Conservation (phyloP, 2,329 filamentous ascomycete species). For the Achaetomium macrosporum region DNA sequence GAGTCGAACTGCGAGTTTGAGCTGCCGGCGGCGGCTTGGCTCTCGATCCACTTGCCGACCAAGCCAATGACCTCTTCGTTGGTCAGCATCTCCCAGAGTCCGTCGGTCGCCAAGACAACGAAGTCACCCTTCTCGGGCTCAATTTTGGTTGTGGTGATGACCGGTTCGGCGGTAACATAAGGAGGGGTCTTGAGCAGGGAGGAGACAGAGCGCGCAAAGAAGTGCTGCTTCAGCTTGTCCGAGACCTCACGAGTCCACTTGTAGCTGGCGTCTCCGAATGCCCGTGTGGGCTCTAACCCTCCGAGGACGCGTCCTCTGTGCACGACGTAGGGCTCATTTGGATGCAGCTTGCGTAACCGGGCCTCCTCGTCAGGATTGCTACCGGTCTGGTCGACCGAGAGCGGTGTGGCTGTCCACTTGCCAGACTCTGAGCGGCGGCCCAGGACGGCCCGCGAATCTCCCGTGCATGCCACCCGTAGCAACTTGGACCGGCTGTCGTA, state of each 20-base stretch:
- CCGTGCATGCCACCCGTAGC: slow-evolving; percentile 89
- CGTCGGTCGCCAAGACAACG: slow-evolving; percentile 91
- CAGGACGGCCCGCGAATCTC: slow-evolving; percentile 91
- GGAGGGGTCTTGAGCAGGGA: slow-evolving; percentile 81
- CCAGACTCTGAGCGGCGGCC: slow-evolving; percentile 71
- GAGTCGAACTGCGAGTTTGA: slow-evolving; percentile 59
- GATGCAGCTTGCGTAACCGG: slow-evolving; percentile 78
- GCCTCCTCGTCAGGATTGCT: slow-evolving; percentile 78
- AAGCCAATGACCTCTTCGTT: slow-evolving; percentile 97
- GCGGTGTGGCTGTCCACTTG: slow-evolving; percentile 85
- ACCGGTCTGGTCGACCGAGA: slow-evolving; percentile 93
- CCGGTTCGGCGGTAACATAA: slow-evolving; percentile 93
- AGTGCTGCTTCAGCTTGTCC: slow-evolving; percentile 72
- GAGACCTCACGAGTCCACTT: slow-evolving; percentile 90
- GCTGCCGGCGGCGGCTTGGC: slow-evolving; percentile 47
- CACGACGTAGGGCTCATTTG: slow-evolving; percentile 81
- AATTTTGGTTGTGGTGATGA: slow-evolving; percentile 89
- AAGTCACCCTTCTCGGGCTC: slow-evolving; percentile 89
- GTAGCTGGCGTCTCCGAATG: slow-evolving; percentile 94
- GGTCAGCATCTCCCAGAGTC: slow-evolving; percentile 97
- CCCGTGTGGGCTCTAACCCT: slow-evolving; percentile 83
- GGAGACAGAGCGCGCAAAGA: slow-evolving; percentile 78
- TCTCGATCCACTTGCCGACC: slow-evolving; percentile 94
- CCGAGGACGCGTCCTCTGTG: slow-evolving; percentile 86
- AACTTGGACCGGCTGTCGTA: slow-evolving; percentile 86